These are phyloP conservation scores for Pseudocercospora fuligena DNA, from an alignment of 2,329 filamentous ascomycete species.

Conservation along the genomic window DNA sequence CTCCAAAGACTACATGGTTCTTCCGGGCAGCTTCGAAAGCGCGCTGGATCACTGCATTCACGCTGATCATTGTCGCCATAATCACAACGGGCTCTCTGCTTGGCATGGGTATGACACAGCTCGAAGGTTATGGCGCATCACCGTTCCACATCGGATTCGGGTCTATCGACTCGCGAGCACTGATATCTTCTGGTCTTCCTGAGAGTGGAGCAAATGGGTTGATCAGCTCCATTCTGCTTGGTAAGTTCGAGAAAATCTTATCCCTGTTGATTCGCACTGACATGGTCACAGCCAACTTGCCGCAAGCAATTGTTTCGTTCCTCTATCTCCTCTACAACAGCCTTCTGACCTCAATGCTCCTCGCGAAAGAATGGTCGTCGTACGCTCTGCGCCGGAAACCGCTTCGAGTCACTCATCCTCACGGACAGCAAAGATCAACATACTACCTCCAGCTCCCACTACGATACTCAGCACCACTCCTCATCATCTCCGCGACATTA, in stretches of 20 bases:
- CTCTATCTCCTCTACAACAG: slow-evolving; percentile 25
- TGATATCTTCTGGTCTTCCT: neutral
- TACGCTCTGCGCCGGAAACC: slow-evolving; percentile 42
- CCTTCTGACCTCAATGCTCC: slow-evolving; percentile 18
- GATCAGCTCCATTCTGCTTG: slow-evolving; percentile 9
- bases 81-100: slow-evolving; percentile 8
- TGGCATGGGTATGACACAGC: neutral
- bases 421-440: slow-evolving; percentile 44
- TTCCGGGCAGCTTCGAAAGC: slow-evolving; percentile 16
- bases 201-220: slow-evolving; percentile 7
- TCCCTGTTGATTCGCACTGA: neutral
- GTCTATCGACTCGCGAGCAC: slow-evolving; percentile 15
- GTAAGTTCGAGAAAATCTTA: neutral
- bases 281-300: slow-evolving; percentile 16
- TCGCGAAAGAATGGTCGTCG: slow-evolving; percentile 50
- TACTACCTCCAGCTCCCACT: slow-evolving; percentile 51
- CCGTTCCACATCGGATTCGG: slow-evolving; percentile 21
- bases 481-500: slow-evolving; percentile 40
- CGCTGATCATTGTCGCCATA: slow-evolving; percentile 13
- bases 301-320: slow-evolving; percentile 23
- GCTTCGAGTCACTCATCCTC: slow-evolving; percentile 46
- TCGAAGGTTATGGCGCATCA: neutral
- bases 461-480: slow-evolving; percentile 45
- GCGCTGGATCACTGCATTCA: slow-evolving; percentile 18
- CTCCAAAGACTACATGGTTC: neutral